phyloP scores from a whole-genome alignment of 2,329 filamentous ascomycete species.

The Sarocladiaceae sp. region DNA sequence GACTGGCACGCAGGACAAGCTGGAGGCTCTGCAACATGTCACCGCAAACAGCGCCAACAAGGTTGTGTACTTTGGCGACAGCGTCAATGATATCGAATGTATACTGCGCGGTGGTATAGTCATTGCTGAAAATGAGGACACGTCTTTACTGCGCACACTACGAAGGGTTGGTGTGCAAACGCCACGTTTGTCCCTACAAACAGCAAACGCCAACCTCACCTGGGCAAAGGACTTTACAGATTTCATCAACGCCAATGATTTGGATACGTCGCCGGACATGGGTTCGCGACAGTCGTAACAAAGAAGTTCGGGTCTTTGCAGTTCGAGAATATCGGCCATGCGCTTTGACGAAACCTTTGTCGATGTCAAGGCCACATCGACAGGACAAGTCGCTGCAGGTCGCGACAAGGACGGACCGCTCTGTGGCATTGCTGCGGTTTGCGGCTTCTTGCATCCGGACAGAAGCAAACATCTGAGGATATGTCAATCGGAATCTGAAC shows the following conservation, averaged over 20 bases:
- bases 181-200: conserved; percentile 16
- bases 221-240: conserved; percentile 43
- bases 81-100: conserved; percentile 52
- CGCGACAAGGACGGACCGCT: too few species aligned
- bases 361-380: too few species aligned
- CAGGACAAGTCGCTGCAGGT: too few species aligned
- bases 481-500: too few species aligned
- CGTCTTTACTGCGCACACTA: conserved; percentile 31
- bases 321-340: too few species aligned
- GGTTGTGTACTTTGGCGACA: conserved; percentile 55
- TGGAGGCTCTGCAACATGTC: conserved; percentile 32
- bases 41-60: conserved; percentile 13
- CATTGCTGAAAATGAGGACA: conserved; percentile 33
- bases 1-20: conserved; percentile 43
- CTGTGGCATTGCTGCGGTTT: too few species aligned
- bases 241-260: conserved; percentile 23
- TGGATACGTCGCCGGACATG: neutral
- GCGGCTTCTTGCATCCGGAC: too few species aligned
- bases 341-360: too few species aligned
- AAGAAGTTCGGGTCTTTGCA: neutral
- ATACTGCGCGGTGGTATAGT: conserved; percentile 44
- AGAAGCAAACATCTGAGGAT: too few species aligned
- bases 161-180: conserved; percentile 27
- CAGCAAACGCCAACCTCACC: conserved; percentile 18
- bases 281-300: neutral